Evolutionary conservation across 345 rosid genomes (phyloP).

Genomic region (Aquilaria malaccensis): DNA sequence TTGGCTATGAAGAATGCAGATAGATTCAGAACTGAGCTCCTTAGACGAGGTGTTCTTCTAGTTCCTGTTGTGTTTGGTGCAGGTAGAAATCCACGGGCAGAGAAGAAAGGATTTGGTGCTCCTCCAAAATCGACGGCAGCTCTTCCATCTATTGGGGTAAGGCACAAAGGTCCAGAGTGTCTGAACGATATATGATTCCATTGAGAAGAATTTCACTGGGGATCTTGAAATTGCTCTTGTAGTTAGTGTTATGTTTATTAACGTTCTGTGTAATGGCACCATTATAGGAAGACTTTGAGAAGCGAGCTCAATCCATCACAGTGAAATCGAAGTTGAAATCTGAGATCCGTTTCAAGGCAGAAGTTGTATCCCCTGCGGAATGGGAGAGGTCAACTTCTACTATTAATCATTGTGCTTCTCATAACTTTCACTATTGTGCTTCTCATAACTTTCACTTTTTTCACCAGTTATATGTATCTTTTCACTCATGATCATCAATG

Average conservation of each 20-base stretch:
- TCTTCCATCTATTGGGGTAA: slow-evolving; percentile 92
- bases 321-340: slow-evolving; percentile 83
- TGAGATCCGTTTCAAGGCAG: slow-evolving; percentile 77
- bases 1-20: slow-evolving; percentile 71
- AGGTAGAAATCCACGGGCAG: slow-evolving; percentile 41
- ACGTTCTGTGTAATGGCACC: slow-evolving; percentile 15
- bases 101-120: slow-evolving; percentile 83
- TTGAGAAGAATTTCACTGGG: not conserved
- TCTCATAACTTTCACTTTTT: not conserved
- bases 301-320: slow-evolving; percentile 69
- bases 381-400: slow-evolving; percentile 77
- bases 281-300: slow-evolving; percentile 81
- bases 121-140: slow-evolving; percentile 40
- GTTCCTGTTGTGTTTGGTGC: slow-evolving; percentile 87
- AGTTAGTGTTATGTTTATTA: slow-evolving; percentile 5
- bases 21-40: slow-evolving; percentile 82
- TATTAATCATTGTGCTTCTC: not conserved
- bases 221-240: not conserved
- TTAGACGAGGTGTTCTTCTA: slow-evolving; percentile 78
- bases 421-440: not conserved
- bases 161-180: slow-evolving; percentile 4
- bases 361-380: slow-evolving; percentile 64
- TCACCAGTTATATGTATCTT: slow-evolving; percentile 1
- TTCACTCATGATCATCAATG: slow-evolving; percentile 9
- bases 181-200: not conserved